These are phyloP conservation scores for Hypoxylon intermedium DNA, from an alignment of 495 filamentous ascomycete genomes.

Conservation along the genomic window DNA sequence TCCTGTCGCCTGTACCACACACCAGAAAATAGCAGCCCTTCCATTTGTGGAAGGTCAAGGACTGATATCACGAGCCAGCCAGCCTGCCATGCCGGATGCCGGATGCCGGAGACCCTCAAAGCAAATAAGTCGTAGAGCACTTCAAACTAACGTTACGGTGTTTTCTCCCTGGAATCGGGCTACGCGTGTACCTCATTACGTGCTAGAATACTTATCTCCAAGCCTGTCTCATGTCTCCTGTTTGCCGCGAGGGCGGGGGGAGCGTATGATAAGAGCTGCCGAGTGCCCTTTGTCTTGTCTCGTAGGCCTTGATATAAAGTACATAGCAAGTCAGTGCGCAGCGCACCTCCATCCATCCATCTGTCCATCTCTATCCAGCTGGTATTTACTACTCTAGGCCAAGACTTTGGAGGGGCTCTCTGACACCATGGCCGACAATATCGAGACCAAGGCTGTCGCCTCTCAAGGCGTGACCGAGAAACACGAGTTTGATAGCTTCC, in stretches of 20 bases:
- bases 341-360: neutral
- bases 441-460: conserved; percentile 8
- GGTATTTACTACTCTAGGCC: neutral
- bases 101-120: conserved; percentile 9
- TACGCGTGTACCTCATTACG: neutral
- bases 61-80: neutral
- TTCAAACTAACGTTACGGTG: neutral
- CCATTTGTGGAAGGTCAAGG: conserved; percentile 24
- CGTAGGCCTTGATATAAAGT: neutral
- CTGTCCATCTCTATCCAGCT: no score
- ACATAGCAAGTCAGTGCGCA: neutral
- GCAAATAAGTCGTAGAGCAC: neutral
- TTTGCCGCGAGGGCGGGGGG: neutral
- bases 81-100: no score
- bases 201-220: neutral
- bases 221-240: neutral
- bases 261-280: neutral
- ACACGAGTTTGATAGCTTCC: conserved; percentile 2
- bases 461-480: conserved; percentile 18
- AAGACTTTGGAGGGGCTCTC: neutral
- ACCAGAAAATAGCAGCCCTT: neutral
- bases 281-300: neutral
- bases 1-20: neutral
- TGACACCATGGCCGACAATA: conserved; percentile 7
- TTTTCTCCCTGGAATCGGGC: neutral